Base-by-base conservation (phyloP, 164 flowering plant genomes). In the Kalanchoe fedtschenkoi region DNA sequence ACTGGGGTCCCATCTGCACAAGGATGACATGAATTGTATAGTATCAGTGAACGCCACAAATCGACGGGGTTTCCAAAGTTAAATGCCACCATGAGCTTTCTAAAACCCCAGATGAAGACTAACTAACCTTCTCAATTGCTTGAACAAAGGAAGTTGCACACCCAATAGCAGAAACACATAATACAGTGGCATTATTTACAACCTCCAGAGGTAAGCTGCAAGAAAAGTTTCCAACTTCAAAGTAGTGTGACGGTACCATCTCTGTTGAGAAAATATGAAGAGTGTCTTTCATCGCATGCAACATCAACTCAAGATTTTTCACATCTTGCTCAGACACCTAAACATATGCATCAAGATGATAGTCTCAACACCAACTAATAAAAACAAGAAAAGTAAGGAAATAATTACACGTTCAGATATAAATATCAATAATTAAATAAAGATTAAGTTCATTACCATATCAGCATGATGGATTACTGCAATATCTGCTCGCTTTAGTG, bases 401-500 rank as follows among this genome's bases (percentile, higher is more conserved):
- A 26, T 28, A 14, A 10, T 34, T n/a, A 35, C 32, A 28, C 38
- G 57, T 51, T 10, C 28, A 41, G 14, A 8, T 7, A 53, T 3
- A 16, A 28, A 43, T 29, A 28, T 19, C 10, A 14, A 65, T 13
- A 5, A 58, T 15, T 19, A 28, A 1, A 22, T 21, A 29, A 41
- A 46, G 14, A 22, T 24, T 17, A 41, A 34, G 7, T n/a, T 37
- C 47, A n/a, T 14, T 86, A 89, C 98, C 91, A 89, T 61, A 74
- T 92, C 84, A 22, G 96, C 89, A 75, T 92, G 86, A 74, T 92
- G 98, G 59, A 92, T 67, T 9, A 89, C 79, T n/a, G 72, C 86
- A 71, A 77, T 64, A 78, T 89, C 85, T 42, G 89, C 95, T 65
- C 89, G 68, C 37, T 43, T 28, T 17, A 92, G 84, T 60, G 87